Evolutionary conservation across 2,329 filamentous ascomycete species (phyloP), one percentile per base, ranked within the genome.

Genomic region (Clarireedia paspali): DNA sequence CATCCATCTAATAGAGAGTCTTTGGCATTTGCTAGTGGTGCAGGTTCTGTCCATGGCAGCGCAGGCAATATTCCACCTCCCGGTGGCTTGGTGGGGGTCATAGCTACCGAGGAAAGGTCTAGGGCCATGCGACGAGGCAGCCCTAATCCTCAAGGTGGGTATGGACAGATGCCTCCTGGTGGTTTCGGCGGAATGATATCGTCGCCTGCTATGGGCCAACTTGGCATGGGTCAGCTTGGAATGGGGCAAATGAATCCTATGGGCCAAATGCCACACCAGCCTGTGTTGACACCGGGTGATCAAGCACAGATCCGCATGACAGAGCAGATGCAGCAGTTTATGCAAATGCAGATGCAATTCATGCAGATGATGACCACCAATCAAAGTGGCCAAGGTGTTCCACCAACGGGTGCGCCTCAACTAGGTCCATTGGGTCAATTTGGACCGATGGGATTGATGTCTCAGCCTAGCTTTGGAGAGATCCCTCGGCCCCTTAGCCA

Each of bases 281-380:
- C 46, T n/a, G 64, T 68, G 64, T 50, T 70, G 38, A 80, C 79
- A 15, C 75, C 83, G 2, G 81, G 80, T 23, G 86, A 90, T 59
- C 86, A 88, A 68, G 84, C 85, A 27, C 88, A 92, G 64, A 78
- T 91, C 44, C 85, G 91, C 63, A 87, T 94, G 78, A 86, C 82
- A 6, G 86, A 90, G 66, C 87, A 91, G 67, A 91, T 92, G 88
- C 80, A 82, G 55, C 85, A 89, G 65, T 91, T 92, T 73, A 91
- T 92, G 87, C 87, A 91, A 68, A 90, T 94, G 85, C 90, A 95
- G 70, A 91, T 95, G 87, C 88, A 95, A 68, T 91, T 91, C 72
- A 92, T 95, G 87, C 87, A 91, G 66, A 87, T 90, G 82, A 88
- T 89, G 79, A 77, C 73, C 72, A 50, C 50, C 20, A 59, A 62